Evolutionary conservation across 2,329 filamentous ascomycete species (phyloP).

Genomic region (Herpotrichia juniperi): DNA sequence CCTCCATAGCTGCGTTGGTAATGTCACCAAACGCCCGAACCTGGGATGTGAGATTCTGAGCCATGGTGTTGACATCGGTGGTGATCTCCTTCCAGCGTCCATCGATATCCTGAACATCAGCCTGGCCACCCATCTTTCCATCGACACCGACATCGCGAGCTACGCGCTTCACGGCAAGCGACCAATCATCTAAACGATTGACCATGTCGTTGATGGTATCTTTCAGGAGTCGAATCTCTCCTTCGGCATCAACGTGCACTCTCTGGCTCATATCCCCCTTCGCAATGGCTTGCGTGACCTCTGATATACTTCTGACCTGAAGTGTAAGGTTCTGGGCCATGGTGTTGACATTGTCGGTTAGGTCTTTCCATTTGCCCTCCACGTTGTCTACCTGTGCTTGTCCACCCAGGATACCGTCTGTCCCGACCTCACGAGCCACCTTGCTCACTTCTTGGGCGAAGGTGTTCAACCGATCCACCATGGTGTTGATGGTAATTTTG

Average conservation of each 20-base stretch:
- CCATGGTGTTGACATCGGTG: constrained; percentile 93
- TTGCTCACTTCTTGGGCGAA: constrained; percentile 71
- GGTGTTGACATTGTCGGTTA: constrained; percentile 71
- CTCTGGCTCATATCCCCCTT: constrained; percentile 95
- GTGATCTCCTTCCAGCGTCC: constrained; percentile 99
- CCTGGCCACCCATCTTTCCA: constrained; percentile 97
- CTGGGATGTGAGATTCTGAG: constrained; percentile 84
- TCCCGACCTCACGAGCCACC: constrained; percentile 69
- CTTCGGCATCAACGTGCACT: constrained; percentile 93
- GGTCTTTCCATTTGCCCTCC: constrained; percentile 70
- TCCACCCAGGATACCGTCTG: constrained; percentile 67
- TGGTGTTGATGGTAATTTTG: constrained; percentile 83
- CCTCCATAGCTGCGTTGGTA: constrained; percentile 95
- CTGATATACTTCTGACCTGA: constrained; percentile 87
- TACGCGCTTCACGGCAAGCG: constrained; percentile 92
- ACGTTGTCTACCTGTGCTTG: constrained; percentile 70
- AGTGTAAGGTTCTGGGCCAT: constrained; percentile 69
- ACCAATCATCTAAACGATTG: constrained; percentile 91
- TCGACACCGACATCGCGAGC: constrained; percentile 97
- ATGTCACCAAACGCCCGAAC: constrained; percentile 98
- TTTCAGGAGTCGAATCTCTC: constrained; percentile 91
- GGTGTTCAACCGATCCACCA: constrained; percentile 69
- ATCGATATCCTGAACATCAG: constrained; percentile 89
- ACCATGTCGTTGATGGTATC: constrained; percentile 99
- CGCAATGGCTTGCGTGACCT: constrained; percentile 92